Evolutionary conservation across 176 grass and related monocot genomes (phyloP).

Genomic region (Dactylis glomerata): DNA sequence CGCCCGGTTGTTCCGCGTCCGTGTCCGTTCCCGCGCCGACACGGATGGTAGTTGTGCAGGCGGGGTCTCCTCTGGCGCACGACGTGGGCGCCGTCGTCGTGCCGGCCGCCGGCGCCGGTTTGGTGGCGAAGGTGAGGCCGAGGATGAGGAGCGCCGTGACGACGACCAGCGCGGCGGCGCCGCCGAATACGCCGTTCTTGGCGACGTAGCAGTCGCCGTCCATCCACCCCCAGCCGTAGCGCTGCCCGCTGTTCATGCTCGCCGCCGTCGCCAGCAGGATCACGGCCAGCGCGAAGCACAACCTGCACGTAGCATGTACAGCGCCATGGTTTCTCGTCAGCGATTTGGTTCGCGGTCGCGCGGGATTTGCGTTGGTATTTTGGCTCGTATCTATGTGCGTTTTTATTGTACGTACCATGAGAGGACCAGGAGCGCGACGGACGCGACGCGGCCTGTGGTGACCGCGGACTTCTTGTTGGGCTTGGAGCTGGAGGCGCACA

Average conservation of each 20-base stretch:
- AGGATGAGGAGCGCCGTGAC: conserved; percentile 43
- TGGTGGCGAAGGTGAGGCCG: conserved; percentile 34
- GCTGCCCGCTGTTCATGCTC: conserved; percentile 87
- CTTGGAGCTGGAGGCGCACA: not conserved
- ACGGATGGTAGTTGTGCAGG: not conserved
- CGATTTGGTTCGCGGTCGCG: not conserved
- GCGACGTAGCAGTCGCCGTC: conserved; percentile 91
- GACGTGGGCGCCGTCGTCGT: not conserved
- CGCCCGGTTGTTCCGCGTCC: conserved; percentile 1
- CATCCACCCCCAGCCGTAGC: conserved; percentile 85
- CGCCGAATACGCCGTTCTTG: conserved; percentile 57
- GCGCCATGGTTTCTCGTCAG: not conserved
- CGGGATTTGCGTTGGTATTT: not conserved
- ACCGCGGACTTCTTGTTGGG: conserved; percentile 17
- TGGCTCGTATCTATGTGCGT: not conserved
- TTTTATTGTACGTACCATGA: conserved; percentile 52
- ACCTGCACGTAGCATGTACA: conserved; percentile 36
- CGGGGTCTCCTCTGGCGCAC: not conserved
- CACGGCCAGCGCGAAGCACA: conserved; percentile 53
- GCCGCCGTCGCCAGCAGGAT: conserved; percentile 55
- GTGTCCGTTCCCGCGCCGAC: not conserved
- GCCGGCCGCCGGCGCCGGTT: not conserved
- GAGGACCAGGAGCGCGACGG: conserved; percentile 38
- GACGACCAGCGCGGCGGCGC: conserved; percentile 44
- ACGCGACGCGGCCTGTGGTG: conserved; percentile 17